phyloP scores from a whole-genome alignment of 169 alveolate genomes.

The Plasmodium yoelii region DNA sequence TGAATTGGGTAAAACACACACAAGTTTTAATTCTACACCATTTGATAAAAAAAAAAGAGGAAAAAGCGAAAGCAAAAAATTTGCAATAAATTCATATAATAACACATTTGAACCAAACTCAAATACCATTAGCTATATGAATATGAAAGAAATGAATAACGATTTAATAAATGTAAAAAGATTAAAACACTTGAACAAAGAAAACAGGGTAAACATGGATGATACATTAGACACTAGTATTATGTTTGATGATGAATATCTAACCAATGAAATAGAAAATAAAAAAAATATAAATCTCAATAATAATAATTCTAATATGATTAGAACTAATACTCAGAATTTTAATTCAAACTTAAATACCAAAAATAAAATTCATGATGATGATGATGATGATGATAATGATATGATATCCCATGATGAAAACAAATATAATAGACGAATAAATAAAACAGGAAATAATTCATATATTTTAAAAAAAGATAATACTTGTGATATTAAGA shows the following conservation, averaged over 20 bases:
- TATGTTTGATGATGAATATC: not conserved
- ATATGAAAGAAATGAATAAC: not conserved
- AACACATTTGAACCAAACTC: not conserved
- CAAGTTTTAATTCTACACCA: conserved; percentile 3
- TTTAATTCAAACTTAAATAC: no score
- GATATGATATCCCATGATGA: not conserved
- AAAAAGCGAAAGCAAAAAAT: conserved; percentile 17
- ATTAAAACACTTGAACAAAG: no score
- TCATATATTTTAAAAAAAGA: no score
- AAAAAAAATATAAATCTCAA: not conserved
- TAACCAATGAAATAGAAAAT: not conserved
- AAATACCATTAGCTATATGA: no score
- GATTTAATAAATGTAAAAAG: not conserved
- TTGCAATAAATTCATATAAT: not conserved
- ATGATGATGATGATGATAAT: conserved; percentile 4
- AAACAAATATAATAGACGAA: no score
- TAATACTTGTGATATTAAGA: no score
- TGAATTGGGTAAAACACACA: not conserved
- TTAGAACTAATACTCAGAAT: not conserved
- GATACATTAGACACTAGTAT: not conserved
- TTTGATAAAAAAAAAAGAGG: conserved; percentile 22
- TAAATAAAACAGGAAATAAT: no score
- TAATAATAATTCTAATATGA: not conserved
- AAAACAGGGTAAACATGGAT: not conserved
- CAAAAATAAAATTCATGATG: no score